Percentiles rank a stretch among this genome's conserved stretches.
phyloP scores from a whole-genome alignment of 768 basidiomycete genomes.

The Suillus paluster region DNA sequence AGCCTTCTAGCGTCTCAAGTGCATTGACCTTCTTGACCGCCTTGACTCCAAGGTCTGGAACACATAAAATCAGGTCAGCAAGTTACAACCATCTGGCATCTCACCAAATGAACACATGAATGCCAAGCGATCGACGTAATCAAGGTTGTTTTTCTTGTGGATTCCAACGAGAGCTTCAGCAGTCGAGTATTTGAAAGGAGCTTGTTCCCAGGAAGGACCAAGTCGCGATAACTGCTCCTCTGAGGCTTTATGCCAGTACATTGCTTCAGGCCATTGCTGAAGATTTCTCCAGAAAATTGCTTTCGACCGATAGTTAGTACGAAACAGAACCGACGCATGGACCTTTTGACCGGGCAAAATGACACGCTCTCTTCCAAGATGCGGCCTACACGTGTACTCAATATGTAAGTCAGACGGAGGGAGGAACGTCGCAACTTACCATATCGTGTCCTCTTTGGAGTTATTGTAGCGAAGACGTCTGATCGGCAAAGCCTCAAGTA shows the following conservation, averaged over 20 bases:
- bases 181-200: slow-evolving; percentile 19
- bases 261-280: slow-evolving; percentile 30
- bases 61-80: neutral
- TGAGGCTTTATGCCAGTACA: slow-evolving; percentile 34
- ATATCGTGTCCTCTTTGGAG: slow-evolving; percentile 23
- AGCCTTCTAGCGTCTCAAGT: neutral
- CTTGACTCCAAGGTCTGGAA: slow-evolving; percentile 18
- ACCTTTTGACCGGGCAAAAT: slow-evolving; percentile 35
- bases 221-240: slow-evolving; percentile 22
- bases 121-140: slow-evolving; percentile 30
- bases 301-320: slow-evolving; percentile 30
- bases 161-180: slow-evolving; percentile 19
- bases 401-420: neutral
- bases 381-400: slow-evolving; percentile 27
- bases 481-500: slow-evolving; percentile 27
- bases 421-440: slow-evolving; percentile 14
- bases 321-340: slow-evolving; percentile 36
- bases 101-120: slow-evolving; percentile 36
- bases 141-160: slow-evolving; percentile 6
- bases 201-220: slow-evolving; percentile 26
- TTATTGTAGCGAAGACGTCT: slow-evolving; percentile 33
- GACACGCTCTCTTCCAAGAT: slow-evolving; percentile 27
- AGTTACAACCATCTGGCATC: neutral
- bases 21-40: neutral
- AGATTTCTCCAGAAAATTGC: slow-evolving; percentile 26